A percentile compares a stretch with the other conserved stretches of the same genome.
These are phyloP conservation scores for Sugiyamaella castrensis DNA, from an alignment of 1,139 yeast genomes.

Conservation along the genomic window DNA sequence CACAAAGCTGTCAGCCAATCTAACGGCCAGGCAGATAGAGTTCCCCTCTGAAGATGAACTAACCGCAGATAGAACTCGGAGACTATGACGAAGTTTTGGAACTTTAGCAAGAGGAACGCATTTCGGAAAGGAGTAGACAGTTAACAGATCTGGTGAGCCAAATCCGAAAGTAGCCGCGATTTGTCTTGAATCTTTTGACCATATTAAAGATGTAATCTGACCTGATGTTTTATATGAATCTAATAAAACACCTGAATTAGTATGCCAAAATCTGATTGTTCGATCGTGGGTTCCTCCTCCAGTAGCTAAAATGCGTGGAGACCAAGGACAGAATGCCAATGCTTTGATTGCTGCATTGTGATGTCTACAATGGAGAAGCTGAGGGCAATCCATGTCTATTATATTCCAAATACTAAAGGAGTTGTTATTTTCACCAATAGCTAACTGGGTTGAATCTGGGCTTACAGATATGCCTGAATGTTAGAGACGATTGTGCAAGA, in stretches of 20 bases:
- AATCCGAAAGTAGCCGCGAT: conserved; percentile 80
- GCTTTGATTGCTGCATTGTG: conserved; percentile 53
- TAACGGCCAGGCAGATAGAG: no score
- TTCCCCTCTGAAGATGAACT: conserved; percentile 55
- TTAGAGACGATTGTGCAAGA: conserved; percentile 27
- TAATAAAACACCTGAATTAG: conserved; percentile 65
- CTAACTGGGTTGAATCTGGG: conserved; percentile 30
- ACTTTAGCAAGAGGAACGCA: conserved; percentile 52
- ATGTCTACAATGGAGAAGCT: conserved; percentile 27
- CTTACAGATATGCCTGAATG: conserved; percentile 37
- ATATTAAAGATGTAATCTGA: conserved; percentile 73
- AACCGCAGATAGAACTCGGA: conserved; percentile 64
- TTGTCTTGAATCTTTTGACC: conserved; percentile 67
- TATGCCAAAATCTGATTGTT: conserved; percentile 78
- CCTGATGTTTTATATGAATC: conserved; percentile 55
- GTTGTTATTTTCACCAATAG: conserved; percentile 37
- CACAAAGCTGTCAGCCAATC: no score
- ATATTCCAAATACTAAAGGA: conserved; percentile 35
- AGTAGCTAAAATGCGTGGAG: conserved; percentile 59
- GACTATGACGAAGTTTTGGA: conserved; percentile 46
- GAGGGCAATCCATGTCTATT: conserved; percentile 15
- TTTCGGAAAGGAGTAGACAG: conserved; percentile 64
- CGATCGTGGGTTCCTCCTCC: conserved; percentile 96
- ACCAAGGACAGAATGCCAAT: conserved; percentile 68
- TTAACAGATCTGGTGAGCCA: conserved; percentile 40